These are phyloP conservation scores for Exutisphaerella laricina DNA, from an alignment of 2,329 filamentous ascomycete genomes.

Conservation along the genomic window DNA sequence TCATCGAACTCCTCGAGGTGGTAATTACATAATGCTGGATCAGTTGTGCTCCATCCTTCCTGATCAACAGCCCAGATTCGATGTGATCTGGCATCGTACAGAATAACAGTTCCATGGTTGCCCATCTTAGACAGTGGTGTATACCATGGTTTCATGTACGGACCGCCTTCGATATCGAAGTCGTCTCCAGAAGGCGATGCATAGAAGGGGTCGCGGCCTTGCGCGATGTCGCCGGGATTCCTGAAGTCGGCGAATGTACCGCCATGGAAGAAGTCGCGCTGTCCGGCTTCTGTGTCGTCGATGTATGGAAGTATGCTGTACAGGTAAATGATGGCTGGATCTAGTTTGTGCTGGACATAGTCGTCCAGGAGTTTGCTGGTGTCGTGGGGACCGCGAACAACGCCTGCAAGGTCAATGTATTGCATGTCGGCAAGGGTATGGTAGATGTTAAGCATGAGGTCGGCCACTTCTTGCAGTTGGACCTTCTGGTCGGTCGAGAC, in stretches of 20 bases:
- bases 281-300: slow-evolving; percentile 4
- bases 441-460: slow-evolving; percentile 15
- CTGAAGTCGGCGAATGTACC: slow-evolving; percentile 6
- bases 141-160: slow-evolving; percentile 13
- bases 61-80: slow-evolving; percentile 13
- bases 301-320: slow-evolving; percentile 15
- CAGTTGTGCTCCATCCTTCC: slow-evolving; percentile 3
- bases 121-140: slow-evolving; percentile 7
- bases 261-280: slow-evolving; percentile 11
- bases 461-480: slow-evolving; percentile 13
- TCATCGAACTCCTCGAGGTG: neutral
- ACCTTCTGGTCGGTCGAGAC: slow-evolving; percentile 2
- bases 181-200: neutral
- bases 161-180: slow-evolving; percentile 4
- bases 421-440: slow-evolving; percentile 13
- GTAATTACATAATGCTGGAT: slow-evolving; percentile 2
- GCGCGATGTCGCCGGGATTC: slow-evolving; percentile 2
- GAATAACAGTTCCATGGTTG: slow-evolving; percentile 7
- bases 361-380: neutral
- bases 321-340: slow-evolving; percentile 13
- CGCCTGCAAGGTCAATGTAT: slow-evolving; percentile 9
- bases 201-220: slow-evolving; percentile 8
- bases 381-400: slow-evolving; percentile 13
- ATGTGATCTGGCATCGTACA: slow-evolving; percentile 12
- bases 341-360: slow-evolving; percentile 8